phyloP scores from a whole-genome alignment of 2,329 filamentous ascomycete genomes.

The Periconia digitata region DNA sequence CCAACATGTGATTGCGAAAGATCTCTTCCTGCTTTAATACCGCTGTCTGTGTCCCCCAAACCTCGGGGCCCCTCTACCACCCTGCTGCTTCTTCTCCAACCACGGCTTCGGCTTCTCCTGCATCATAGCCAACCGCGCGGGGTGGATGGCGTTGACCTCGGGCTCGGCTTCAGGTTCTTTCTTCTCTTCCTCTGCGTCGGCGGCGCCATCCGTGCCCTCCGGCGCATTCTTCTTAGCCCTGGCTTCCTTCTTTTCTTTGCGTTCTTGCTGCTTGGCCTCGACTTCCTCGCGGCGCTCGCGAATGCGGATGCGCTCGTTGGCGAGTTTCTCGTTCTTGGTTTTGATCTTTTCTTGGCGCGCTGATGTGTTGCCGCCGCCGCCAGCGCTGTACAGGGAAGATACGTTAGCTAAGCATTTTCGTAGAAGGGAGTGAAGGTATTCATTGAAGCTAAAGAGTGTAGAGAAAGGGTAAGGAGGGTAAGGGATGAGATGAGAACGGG shows the following conservation, averaged over 20 bases:
- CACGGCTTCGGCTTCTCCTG: constrained; percentile 8
- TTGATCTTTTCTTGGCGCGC: constrained; percentile 74
- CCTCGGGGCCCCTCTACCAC: neutral
- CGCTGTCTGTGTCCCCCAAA: neutral
- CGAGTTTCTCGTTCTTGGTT: constrained; percentile 82
- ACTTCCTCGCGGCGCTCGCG: constrained; percentile 50
- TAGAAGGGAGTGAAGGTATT: neutral
- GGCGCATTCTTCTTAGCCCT: constrained; percentile 7
- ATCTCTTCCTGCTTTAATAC: too few species aligned
- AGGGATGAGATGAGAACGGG: neutral
- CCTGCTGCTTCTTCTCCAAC: neutral
- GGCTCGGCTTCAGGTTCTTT: constrained; percentile 14
- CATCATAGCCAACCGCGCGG: constrained; percentile 42
- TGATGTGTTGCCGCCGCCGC: constrained; percentile 79
- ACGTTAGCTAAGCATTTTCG: too few species aligned
- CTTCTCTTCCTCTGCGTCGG: constrained; percentile 10
- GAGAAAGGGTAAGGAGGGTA: neutral
- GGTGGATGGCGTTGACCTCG: constrained; percentile 36
- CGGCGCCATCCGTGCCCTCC: too few species aligned
- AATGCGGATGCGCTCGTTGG: constrained; percentile 64
- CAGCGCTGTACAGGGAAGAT: constrained; percentile 62
- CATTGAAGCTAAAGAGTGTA: neutral
- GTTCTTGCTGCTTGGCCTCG: constrained; percentile 42
- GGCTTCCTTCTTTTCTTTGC: constrained; percentile 44
- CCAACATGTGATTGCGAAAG: too few species aligned